phyloP scores from a whole-genome alignment of 1,284 basidiomycete species.

The Ceratobasidium sp. region DNA sequence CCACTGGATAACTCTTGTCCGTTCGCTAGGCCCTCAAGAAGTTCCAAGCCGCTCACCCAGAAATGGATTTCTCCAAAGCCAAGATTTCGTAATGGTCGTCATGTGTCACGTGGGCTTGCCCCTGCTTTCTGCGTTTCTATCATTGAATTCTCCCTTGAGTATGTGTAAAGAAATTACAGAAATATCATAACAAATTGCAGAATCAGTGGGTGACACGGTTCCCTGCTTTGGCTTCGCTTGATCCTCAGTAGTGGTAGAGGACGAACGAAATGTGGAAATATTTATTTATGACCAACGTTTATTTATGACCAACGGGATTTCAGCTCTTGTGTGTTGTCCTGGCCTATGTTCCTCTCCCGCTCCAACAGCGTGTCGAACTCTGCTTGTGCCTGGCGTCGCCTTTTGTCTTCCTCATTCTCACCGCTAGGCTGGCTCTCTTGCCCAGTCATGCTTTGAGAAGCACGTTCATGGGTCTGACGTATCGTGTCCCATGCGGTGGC shows the following conservation, averaged over 20 bases:
- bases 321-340: constrained; percentile 59
- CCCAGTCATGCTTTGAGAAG: constrained; percentile 40
- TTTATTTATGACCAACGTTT: constrained; percentile 21
- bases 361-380: constrained; percentile 90
- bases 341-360: constrained; percentile 85
- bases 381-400: constrained; percentile 75
- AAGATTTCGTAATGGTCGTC: constrained; percentile 69
- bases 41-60: constrained; percentile 90
- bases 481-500: constrained; percentile 73
- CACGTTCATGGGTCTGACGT: constrained; percentile 66
- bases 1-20: background rate
- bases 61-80: constrained; percentile 94
- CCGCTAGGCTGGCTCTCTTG: constrained; percentile 43
- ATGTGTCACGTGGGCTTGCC: background rate
- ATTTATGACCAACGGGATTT: constrained; percentile 37
- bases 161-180: background rate
- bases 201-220: background rate
- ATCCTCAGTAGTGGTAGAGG: background rate
- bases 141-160: background rate
- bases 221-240: background rate
- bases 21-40: constrained; percentile 78
- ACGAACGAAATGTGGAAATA: background rate
- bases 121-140: no score
- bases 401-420: constrained; percentile 52
- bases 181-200: constrained; percentile 23